Percentiles rank a stretch among this genome's conserved stretches.
phyloP scores from a whole-genome alignment of 2,329 filamentous ascomycete species.

The Malbranchea zuffiana region DNA sequence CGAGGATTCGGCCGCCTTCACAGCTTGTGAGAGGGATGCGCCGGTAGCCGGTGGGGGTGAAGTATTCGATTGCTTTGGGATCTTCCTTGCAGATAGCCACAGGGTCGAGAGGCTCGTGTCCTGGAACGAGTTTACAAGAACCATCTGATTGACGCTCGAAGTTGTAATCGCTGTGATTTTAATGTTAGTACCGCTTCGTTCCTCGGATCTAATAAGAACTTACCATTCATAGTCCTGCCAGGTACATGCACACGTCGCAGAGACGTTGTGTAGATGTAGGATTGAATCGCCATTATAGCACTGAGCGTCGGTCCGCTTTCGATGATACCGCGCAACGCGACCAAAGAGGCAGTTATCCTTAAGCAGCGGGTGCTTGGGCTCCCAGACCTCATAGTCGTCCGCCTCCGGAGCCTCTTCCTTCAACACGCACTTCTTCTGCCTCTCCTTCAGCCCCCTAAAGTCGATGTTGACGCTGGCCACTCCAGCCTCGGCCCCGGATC shows the following conservation, averaged over 20 bases:
- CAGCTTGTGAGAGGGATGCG: constrained; percentile 86
- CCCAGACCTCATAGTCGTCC: constrained; percentile 74
- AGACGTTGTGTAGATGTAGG: constrained; percentile 57
- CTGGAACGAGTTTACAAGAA: constrained; percentile 64
- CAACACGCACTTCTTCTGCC: constrained; percentile 52
- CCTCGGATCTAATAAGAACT: constrained; percentile 24
- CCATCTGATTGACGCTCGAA: constrained; percentile 69
- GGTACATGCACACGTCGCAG: constrained; percentile 69
- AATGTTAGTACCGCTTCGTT: constrained; percentile 4
- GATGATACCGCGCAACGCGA: constrained; percentile 76
- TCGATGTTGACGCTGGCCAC: constrained; percentile 74
- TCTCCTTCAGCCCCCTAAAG: constrained; percentile 68
- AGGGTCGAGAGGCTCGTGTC: constrained; percentile 55
- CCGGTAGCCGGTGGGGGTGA: constrained; percentile 76
- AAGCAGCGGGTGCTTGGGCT: constrained; percentile 69
- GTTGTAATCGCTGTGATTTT: constrained; percentile 67
- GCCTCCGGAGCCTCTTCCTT: constrained; percentile 50
- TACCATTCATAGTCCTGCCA: constrained; percentile 88
- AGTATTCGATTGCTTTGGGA: constrained; percentile 64
- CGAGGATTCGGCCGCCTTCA: constrained; percentile 59
- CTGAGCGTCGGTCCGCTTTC: constrained; percentile 66
- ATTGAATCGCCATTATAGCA: constrained; percentile 76
- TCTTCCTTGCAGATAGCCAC: constrained; percentile 49
- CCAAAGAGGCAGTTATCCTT: constrained; percentile 81
- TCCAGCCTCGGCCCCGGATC: constrained; percentile 32